Conservation (phyloP, 768 basidiomycete species). For the Daedaleopsis nitida region DNA sequence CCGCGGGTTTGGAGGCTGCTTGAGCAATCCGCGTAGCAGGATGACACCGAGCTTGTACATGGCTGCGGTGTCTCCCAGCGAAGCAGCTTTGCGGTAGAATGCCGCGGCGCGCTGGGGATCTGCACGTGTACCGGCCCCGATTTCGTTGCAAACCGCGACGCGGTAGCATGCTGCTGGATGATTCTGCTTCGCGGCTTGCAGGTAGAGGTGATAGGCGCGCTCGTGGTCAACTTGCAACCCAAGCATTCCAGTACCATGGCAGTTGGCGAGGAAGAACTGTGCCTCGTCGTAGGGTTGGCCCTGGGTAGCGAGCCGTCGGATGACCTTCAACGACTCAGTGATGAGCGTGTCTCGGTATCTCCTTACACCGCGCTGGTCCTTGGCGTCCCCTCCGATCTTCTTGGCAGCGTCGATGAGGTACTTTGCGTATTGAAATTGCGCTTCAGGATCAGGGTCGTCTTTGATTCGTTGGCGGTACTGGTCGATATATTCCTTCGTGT, state of each 20-base stretch:
- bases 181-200: conserved; percentile 97
- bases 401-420: conserved; percentile 98
- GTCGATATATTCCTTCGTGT: conserved; percentile 95
- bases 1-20: conserved; percentile 81
- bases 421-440: conserved; percentile 97
- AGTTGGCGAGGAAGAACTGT: conserved; percentile 98
- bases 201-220: conserved; percentile 93
- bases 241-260: conserved; percentile 92
- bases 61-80: conserved; percentile 93
- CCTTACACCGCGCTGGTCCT: conserved; percentile 81
- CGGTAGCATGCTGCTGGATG: conserved; percentile 94
- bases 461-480: conserved; percentile 98
- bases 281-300: conserved; percentile 93
- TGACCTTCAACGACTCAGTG: conserved; percentile 86
- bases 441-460: conserved; percentile 96
- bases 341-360: conserved; percentile 91
- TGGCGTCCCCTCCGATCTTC: conserved; percentile 74
- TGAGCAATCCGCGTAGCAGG: conserved; percentile 80
- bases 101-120: conserved; percentile 89
- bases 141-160: conserved; percentile 98
- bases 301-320: conserved; percentile 90
- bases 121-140: conserved; percentile 91
- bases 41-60: conserved; percentile 99
- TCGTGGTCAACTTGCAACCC: conserved; percentile 98
- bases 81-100: conserved; percentile 96